phyloP scores from a whole-genome alignment of 2,329 filamentous ascomycete genomes.

The Elsinoe necatrix region DNA sequence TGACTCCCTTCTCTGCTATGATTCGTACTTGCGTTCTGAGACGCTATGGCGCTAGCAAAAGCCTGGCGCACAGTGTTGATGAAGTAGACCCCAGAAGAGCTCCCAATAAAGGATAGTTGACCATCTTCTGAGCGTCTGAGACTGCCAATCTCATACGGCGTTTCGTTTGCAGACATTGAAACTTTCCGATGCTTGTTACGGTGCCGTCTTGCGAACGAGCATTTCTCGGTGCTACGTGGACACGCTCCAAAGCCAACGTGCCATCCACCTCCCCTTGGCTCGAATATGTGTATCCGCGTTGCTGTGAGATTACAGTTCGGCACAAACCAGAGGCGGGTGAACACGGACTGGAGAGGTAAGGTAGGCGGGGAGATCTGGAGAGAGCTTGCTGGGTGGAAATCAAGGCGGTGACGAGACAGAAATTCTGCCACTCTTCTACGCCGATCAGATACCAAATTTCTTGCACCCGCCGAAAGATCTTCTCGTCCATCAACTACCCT shows the following conservation, averaged over 20 bases:
- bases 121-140: slow-evolving; percentile 8
- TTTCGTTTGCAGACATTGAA: slow-evolving; percentile 3
- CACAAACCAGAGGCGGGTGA: background rate
- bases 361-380: slow-evolving; percentile 1
- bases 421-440: background rate
- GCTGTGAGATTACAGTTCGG: background rate
- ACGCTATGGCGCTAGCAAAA: slow-evolving; percentile 32
- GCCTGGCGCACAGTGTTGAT: slow-evolving; percentile 46
- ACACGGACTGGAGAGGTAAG: background rate
- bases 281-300: background rate
- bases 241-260: background rate
- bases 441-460: background rate
- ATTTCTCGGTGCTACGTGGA: background rate
- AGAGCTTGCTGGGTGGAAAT: background rate
- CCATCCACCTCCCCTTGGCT: background rate
- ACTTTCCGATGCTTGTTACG: background rate
- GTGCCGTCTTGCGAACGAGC: background rate
- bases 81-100: slow-evolving; percentile 46
- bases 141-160: slow-evolving; percentile 13
- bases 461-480: background rate
- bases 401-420: background rate
- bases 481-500: background rate
- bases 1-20: background rate
- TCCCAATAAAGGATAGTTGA: slow-evolving; percentile 38
- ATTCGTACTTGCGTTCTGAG: background rate